Evolutionary conservation across 2,329 filamentous ascomycete species (phyloP), one percentile per base, ranked within the genome.

Genomic region (Aspergillaceae sp.): DNA sequence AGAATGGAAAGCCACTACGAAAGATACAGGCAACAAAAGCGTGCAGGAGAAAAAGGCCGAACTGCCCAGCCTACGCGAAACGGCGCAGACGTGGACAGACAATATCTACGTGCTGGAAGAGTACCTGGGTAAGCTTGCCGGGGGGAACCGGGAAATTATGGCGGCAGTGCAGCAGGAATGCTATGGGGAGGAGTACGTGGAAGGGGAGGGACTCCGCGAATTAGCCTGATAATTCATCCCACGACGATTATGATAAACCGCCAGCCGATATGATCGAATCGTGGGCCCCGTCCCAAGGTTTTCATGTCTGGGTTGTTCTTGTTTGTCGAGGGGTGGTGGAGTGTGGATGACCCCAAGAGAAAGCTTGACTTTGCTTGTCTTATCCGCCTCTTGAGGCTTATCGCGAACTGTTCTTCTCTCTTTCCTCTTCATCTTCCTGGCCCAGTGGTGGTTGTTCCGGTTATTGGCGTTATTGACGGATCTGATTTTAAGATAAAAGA

Each of bases 141-240:
- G 64, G 10, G 67, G 65, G 4, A 73, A 77, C 55, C 60, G 65
- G 37, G 73, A 74, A 48, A 48, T 64, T 4, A 52, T 79, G 19
- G 54, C 65, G n/a, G 53, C 51, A 3, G 58, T 77, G 10, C 67
- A 71, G 55, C 66, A 62, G 44, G 64, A 68, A 40, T 70, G 68
- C 42, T 81, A 80, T 52, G 75, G 72, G 6, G 71, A 72, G 26
- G 75, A 80, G 54, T 79, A 72, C 55, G 73, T 74, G 46, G 77
- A 81, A 46, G 75, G 74, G 35, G 70, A 71, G 41, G 72, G 74
- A 5, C 61, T 79, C 51, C 63, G 64, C 28, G 75, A 74, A 49
- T 50, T 71, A 19, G 47, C 43, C 32, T 45, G 47, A 33, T 41
- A 47, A 47, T 34, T 33, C 19, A 19, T 19, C 19, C 19, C 19